phyloP scores from a whole-genome alignment of 2,329 filamentous ascomycete genomes.

The Pseudocercospora fuligena region DNA sequence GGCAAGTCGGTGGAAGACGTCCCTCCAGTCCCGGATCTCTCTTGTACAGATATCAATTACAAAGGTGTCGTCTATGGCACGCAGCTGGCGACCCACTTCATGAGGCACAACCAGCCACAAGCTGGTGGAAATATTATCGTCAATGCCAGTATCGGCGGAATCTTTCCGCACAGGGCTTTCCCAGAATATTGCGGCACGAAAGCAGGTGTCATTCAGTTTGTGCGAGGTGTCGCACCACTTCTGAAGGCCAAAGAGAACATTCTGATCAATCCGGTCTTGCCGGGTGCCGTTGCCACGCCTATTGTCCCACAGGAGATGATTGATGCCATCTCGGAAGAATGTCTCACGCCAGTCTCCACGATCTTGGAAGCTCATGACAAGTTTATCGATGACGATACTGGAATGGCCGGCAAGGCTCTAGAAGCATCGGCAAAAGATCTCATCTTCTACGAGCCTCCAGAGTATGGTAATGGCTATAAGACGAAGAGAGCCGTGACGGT shows the following conservation, averaged over 20 bases:
- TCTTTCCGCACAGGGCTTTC: conserved; percentile 51
- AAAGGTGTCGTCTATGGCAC: conserved; percentile 59
- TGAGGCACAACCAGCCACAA: conserved; percentile 53
- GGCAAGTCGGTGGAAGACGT: conserved; percentile 35
- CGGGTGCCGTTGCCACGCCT: conserved; percentile 52
- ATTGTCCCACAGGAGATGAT: conserved; percentile 54
- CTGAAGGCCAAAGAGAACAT: conserved; percentile 38
- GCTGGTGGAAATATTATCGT: conserved; percentile 12
- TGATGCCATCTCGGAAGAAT: conserved; percentile 46
- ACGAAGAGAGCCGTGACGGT: conserved; percentile 53
- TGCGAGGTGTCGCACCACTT: conserved; percentile 46
- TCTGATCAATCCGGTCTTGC: conserved; percentile 54
- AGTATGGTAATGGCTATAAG: conserved; percentile 48
- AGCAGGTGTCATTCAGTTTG: conserved; percentile 52
- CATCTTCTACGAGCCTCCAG: conserved; percentile 45
- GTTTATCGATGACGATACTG: conserved; percentile 52
- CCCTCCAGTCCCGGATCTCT: conserved; percentile 52
- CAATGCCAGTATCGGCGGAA: conserved; percentile 45
- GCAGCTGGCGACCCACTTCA: conserved; percentile 58
- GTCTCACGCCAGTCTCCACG: conserved; percentile 48
- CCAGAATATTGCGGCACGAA: conserved; percentile 60
- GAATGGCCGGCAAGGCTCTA: conserved; percentile 48
- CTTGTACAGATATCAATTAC: conserved; percentile 56
- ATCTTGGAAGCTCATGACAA: conserved; percentile 53
- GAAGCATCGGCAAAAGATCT: conserved; percentile 53